These are phyloP conservation scores for Coemansia sp. DNA, from an alignment of 192 early-diverging fungal genomes.

Conservation along the genomic window DNA sequence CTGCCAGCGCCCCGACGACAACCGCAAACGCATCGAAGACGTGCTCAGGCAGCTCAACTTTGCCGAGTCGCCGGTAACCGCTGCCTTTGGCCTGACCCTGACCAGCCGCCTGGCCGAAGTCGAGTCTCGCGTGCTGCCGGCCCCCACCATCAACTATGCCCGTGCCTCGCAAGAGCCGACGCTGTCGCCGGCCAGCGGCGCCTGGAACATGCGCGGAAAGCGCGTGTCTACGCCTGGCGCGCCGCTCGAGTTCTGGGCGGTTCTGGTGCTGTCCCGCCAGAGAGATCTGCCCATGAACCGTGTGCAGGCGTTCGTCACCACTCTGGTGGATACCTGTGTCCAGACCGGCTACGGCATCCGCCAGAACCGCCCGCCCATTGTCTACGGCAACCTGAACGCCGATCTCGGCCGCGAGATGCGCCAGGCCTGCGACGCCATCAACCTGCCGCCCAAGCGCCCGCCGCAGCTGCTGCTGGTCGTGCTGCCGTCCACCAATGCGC, in stretches of 20 bases:
- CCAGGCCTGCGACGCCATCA: conserved; percentile 69
- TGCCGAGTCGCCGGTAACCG: conserved; percentile 67
- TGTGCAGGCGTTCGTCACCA: conserved; percentile 72
- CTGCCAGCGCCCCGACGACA: conserved; percentile 79
- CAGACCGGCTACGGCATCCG: conserved; percentile 68
- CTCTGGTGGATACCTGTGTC: conserved; percentile 70
- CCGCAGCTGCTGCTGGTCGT: conserved; percentile 87
- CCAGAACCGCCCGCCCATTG: conserved; percentile 48
- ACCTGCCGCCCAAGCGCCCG: conserved; percentile 56
- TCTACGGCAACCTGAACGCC: conserved; percentile 57
- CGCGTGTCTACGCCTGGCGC: conserved; percentile 69
- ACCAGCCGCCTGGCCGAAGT: conserved; percentile 64
- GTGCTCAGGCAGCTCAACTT: conserved; percentile 68
- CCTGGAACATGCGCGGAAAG: conserved; percentile 87
- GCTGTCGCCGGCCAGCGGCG: conserved; percentile 66
- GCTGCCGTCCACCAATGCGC: conserved; percentile 75
- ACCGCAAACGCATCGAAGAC: conserved; percentile 75
- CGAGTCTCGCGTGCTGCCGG: conserved; percentile 74
- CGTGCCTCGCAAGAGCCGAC: conserved; percentile 46
- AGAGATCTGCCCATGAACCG: conserved; percentile 53
- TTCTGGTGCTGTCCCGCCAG: conserved; percentile 72
- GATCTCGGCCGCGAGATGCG: conserved; percentile 70
- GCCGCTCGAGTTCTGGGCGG: conserved; percentile 76
- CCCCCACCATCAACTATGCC: conserved; percentile 75
- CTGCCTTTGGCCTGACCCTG: conserved; percentile 75